These are phyloP conservation scores for Candida verbasci DNA, from an alignment of 805 yeast genomes.

Conservation along the genomic window DNA sequence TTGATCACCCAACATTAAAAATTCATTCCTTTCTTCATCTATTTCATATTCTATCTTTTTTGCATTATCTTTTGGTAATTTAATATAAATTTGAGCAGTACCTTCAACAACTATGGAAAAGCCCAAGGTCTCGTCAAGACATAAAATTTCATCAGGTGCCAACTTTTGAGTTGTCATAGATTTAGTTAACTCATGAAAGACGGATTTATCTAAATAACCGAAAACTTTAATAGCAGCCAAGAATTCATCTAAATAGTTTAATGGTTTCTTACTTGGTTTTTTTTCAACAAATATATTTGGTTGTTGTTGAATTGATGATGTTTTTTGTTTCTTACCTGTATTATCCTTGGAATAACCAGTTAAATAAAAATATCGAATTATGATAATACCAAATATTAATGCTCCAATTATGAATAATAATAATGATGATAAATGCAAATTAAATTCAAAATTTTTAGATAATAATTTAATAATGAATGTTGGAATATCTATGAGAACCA, in stretches of 20 bases:
- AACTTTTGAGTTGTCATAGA: conserved; percentile 86
- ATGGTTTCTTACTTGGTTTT: conserved; percentile 27
- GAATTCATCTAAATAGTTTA: conserved; percentile 82
- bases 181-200: conserved; percentile 87
- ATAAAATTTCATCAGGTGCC: conserved; percentile 69
- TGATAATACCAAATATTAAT: conserved; percentile 18
- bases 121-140: conserved; percentile 72
- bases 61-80: conserved; percentile 27
- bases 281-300: conserved; percentile 19
- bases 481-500: conserved; percentile 11
- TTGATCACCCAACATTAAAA: conserved; percentile 49
- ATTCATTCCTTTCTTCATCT: conserved; percentile 35
- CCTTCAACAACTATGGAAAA: conserved; percentile 94
- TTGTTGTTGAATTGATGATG: background rate
- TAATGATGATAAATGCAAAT: conserved; percentile 46
- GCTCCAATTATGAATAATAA: conserved; percentile 24
- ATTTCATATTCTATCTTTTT: conserved; percentile 14
- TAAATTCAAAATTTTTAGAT: conserved; percentile 45
- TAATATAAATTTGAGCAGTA: conserved; percentile 70
- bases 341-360: conserved; percentile 54
- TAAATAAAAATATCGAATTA: conserved; percentile 59
- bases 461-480: conserved; percentile 12
- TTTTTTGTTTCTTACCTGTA: conserved; percentile 30
- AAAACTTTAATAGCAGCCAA: conserved; percentile 87
- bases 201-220: conserved; percentile 87